Evolutionary conservation across 1,284 basidiomycete genomes (phyloP), one percentile per base, ranked within the genome.

Genomic region (Puccinia triticina): DNA sequence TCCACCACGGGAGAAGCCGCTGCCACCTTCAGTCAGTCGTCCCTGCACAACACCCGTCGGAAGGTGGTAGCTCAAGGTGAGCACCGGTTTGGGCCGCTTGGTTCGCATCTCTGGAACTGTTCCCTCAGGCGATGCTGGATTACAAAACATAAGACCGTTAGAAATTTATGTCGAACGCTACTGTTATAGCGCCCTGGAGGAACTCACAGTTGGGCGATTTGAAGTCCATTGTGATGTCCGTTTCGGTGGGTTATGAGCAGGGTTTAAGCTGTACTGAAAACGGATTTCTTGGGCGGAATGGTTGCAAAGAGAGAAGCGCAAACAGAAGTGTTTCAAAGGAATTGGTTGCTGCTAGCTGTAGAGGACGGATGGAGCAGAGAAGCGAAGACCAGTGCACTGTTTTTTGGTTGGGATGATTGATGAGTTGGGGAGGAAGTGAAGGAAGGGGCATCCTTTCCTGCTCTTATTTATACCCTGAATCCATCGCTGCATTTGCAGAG

Each of bases 161-260:
- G 57, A 7, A 8, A 46, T 46, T 46, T 61, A 16, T 10, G n/a
- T 26, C 64, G 16, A 67, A 37, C 29, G 23, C 7, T 23, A 7
- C 66, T 43, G 37, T n/a, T 26, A 2, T 18, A 10, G 29, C 2
- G n/a, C 5, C 18, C 16, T 21, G 43, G 32, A 50, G 43, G 11
- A 10, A 53, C 69, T 72, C 46, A 72, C 69, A 48, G 69, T 72
- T 72, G 69, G 48, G 5, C 50, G 69, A 72, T 72, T 72, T 72
- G 48, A 72, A 48, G 23, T 72, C 69, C 69, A 72, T 72, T 3
- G 4, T 16, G 69, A 40, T 72, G 14, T 1, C 1, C 46, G 29
- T 53, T 72, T 57, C 16, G 40, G 12, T 40, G 32, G 7, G 4
- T 40, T 40, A 37, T 23, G 32, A 12, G 61, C n/a, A n/a, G n/a